Evolutionary conservation across 2,329 filamentous ascomycete species (phyloP).

Genomic region (Phaeosphaeriaceae sp.): DNA sequence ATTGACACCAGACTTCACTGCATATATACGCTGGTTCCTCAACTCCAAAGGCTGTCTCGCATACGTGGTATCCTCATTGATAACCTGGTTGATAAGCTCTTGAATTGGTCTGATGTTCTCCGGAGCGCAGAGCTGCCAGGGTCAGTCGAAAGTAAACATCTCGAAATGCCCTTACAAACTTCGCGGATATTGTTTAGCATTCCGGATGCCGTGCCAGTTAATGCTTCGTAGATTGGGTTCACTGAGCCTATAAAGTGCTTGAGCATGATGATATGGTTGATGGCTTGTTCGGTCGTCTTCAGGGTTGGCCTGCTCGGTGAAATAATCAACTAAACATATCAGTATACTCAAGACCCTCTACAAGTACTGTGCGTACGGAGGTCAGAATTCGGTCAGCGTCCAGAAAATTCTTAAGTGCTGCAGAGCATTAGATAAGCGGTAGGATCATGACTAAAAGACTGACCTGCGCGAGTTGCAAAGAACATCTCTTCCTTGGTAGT

Average conservation of each 20-base stretch:
- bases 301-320: constrained; percentile 70
- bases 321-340: constrained; percentile 68
- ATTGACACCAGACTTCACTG: constrained; percentile 84
- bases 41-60: constrained; percentile 82
- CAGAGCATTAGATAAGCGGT: constrained; percentile 2
- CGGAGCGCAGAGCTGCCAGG: constrained; percentile 65
- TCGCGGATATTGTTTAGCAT: constrained; percentile 72
- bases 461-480: constrained; percentile 72
- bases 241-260: constrained; percentile 80
- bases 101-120: constrained; percentile 67
- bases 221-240: constrained; percentile 69
- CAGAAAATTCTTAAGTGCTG: constrained; percentile 72
- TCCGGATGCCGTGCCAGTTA: constrained; percentile 67
- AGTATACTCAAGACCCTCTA: constrained; percentile 2
- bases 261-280: constrained; percentile 85
- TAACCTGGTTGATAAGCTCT: constrained; percentile 68
- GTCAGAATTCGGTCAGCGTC: constrained; percentile 84
- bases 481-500: constrained; percentile 86
- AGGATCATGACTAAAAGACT: not conserved
- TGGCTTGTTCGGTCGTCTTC: constrained; percentile 75
- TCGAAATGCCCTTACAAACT: constrained; percentile 35
- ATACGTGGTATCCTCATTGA: constrained; percentile 83
- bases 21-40: constrained; percentile 88
- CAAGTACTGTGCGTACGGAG: constrained; percentile 56
- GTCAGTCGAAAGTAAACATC: too few species aligned